A percentile compares a stretch with the other conserved stretches of the same genome.
These are phyloP conservation scores for Rhododendron ferrugineum DNA, from an alignment of 148 eudicot genomes.

Conservation along the genomic window DNA sequence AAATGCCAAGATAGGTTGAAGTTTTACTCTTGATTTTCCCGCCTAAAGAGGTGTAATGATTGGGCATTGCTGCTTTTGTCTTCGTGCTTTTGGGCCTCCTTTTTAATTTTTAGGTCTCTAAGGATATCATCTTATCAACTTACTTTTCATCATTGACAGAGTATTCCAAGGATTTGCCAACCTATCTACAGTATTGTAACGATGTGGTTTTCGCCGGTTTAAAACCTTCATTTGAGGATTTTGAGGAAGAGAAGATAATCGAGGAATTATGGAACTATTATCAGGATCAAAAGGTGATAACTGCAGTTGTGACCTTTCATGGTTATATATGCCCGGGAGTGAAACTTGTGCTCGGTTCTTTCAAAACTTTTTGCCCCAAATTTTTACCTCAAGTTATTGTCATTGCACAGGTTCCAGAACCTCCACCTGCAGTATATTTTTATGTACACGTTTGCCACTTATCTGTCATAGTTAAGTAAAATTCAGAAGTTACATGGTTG, in stretches of 20 bases:
- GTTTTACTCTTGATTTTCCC: not conserved
- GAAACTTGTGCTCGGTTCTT: not conserved
- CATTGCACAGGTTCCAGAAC: not conserved
- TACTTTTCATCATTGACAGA: constrained; percentile 37
- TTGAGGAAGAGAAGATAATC: constrained; percentile 50
- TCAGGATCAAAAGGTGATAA: constrained; percentile 46
- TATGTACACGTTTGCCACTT: not conserved
- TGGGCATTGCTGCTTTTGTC: not conserved
- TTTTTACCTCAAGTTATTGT: not conserved
- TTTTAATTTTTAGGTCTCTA: not conserved
- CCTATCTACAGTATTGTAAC: constrained; percentile 69
- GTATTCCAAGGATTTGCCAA: constrained; percentile 44
- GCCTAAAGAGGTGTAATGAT: not conserved
- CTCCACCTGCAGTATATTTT: not conserved
- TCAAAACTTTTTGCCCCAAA: not conserved
- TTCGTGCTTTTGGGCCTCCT: not conserved
- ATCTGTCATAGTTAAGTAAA: not conserved
- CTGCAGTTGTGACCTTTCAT: not conserved
- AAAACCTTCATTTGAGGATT: constrained; percentile 39
- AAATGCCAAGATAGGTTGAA: not conserved
- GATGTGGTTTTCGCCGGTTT: constrained; percentile 76
- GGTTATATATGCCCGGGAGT: not conserved
- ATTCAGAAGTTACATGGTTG: not conserved
- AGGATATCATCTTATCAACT: not conserved
- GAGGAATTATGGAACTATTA: constrained; percentile 57